These are phyloP conservation scores for Phanerochaete sordida DNA, from an alignment of 768 basidiomycete genomes.

Conservation along the genomic window DNA sequence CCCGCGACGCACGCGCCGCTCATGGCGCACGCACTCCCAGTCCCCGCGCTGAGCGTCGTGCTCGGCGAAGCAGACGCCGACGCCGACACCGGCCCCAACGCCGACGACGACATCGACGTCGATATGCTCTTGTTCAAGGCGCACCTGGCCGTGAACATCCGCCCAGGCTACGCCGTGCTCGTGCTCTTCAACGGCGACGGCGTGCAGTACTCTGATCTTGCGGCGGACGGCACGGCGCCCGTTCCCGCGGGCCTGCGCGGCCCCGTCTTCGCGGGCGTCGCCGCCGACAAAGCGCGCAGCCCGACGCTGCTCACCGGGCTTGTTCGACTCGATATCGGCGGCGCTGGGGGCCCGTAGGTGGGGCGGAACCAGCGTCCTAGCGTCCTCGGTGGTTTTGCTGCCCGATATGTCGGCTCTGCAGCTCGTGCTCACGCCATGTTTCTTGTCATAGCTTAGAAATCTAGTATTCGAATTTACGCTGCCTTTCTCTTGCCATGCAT, in stretches of 20 bases:
- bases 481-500: no score
- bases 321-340: constrained; percentile 14
- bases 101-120: no score
- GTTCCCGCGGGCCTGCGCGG: constrained; percentile 11
- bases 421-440: no score
- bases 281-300: constrained; percentile 3
- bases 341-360: no score
- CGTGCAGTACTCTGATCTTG: constrained; percentile 7
- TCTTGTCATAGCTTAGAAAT: no score
- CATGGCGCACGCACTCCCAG: constrained; percentile 47
- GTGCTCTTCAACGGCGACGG: constrained; percentile 9
- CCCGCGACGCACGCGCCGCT: constrained; percentile 44
- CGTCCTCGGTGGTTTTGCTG: no score
- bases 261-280: constrained; percentile 14
- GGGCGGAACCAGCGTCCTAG: no score
- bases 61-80: constrained; percentile 24
- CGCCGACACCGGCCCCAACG: constrained; percentile 27
- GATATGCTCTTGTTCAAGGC: no score
- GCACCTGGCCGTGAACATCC: constrained; percentile 14
- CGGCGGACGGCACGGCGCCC: background rate
- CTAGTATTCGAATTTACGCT: no score
- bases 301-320: constrained; percentile 13
- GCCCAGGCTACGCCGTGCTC: constrained; percentile 4
- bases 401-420: no score
- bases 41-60: constrained; percentile 34